A percentile compares a stretch with the other conserved stretches of the same genome.
phyloP scores from a whole-genome alignment of 371 early-diverging fungal species.

The Syncephalastrum racemosum region DNA sequence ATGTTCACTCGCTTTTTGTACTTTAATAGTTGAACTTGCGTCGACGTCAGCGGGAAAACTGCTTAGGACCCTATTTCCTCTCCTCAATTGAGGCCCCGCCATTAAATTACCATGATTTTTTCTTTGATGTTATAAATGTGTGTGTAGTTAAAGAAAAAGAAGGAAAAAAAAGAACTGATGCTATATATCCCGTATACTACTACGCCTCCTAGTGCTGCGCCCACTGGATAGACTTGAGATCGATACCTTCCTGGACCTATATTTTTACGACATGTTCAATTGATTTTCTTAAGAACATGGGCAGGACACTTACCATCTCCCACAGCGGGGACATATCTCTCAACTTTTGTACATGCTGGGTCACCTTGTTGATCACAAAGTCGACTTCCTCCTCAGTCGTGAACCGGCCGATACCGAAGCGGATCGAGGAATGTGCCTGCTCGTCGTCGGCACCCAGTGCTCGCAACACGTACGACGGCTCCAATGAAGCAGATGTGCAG shows the following conservation, averaged over 20 bases:
- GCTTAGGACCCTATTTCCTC: no score
- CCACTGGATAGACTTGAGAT: conserved; percentile 92
- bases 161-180: conserved; percentile 1
- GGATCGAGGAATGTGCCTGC: conserved; percentile 97
- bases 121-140: no score
- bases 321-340: conserved; percentile 99
- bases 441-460: conserved; percentile 99
- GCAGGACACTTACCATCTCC: conserved; percentile 82
- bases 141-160: not conserved
- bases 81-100: no score
- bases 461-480: conserved; percentile 98
- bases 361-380: conserved; percentile 84
- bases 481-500: conserved; percentile 98
- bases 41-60: no score
- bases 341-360: conserved; percentile 88
- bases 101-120: no score
- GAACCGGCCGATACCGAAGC: conserved; percentile 99
- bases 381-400: conserved; percentile 98
- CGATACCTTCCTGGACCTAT: conserved; percentile 88
- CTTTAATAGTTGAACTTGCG: no score
- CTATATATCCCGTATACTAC: no score
- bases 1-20: no score
- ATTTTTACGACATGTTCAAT: conserved; percentile 8
- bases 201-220: conserved; percentile 69
- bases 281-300: not conserved